Evolutionary conservation across 768 basidiomycete species (phyloP), one percentile per base, ranked within the genome.

Genomic region (Auricularia sp.): DNA sequence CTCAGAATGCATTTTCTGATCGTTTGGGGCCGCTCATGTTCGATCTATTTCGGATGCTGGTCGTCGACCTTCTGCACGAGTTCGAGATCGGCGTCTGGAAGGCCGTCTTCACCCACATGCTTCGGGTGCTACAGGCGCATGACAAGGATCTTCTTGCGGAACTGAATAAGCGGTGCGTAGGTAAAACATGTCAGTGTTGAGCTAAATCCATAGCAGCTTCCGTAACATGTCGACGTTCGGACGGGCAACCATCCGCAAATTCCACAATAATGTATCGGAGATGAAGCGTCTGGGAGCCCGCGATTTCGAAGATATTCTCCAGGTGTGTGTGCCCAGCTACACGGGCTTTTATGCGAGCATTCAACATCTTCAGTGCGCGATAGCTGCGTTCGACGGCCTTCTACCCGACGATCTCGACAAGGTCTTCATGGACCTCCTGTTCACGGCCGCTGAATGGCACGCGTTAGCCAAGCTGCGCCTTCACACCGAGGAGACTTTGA

Each of bases 11-110:
- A 6, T 67, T 67, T 39, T 66, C 63, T 1, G 43, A 62, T 3
- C 33, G 23, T 7, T 61, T 69, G 11, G 10, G 47, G 47, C 6
- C 21, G 5, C 47, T 51, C 1, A 11, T 39, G 39, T 39, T 39
- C 3, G 39, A 12, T 2, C 39, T 39, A 7, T 39, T 77, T 3
- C 59, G 59, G 18, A n/a, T 16, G 36, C 59, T 60, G 16, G 67
- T 71, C 0, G 70, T 71, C 0, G 76, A 78, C 12, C 62, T 77
- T 4, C 33, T 76, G 59, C 75, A 76, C 39, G 72, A 75, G 47
- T 67, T 74, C n/a, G 74, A 78, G 35, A 66, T 77, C 0, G 75
- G 77, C 1, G 70, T 72, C 0, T 77, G 74, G 73, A 77, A 77
- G 60, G 43, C 61, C 23, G 1, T 71, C 39, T 70, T 75, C 51